Evolutionary conservation across 192 early-diverging fungal genomes (phyloP), one percentile per base, ranked within the genome.

Genomic region (Umbelopsis sp.): DNA sequence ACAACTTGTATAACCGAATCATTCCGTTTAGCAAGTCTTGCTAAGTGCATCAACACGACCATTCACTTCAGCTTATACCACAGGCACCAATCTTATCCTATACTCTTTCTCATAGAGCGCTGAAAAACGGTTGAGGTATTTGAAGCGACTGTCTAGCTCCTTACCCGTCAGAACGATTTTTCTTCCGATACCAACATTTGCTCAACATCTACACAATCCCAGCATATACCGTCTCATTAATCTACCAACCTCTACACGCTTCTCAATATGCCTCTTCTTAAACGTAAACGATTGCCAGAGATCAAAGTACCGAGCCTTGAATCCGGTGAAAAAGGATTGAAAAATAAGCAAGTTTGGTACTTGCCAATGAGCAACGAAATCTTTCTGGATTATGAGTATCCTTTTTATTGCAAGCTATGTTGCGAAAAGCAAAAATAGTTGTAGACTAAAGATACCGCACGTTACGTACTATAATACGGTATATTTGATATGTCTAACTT

Each of bases 351-450:
- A 49, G 86, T 88, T 32, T 88, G 79, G 78, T 78, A 86, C 69
- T 81, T 80, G 62, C 68, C 66, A 21, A 77, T 86, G 43, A 85
- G 84, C 26, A 77, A 84, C 41, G 87, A 88, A 79, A 80, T 88
- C 78, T 88, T 88, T 45, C 73, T 77, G 26, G 75, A 69, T 47
- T 88, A 88, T 47, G 74, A 82, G 87, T 88, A 86, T 70, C 65
- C 45, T 65, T 77, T 78, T 75, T 72, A 25, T n/a, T 24, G 38
- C 51, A 25, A 14, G n/a, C 7, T 32, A 22, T 65, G 20, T 31
- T 32, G 20, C 47, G 22, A 25, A 11, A 11, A 1, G 45, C 36
- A 38, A 38, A 41, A 11, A 41, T 11, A 41, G 38, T 6, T 41
- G 1, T 41, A 5, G 5, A 41, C 38, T 11, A 41, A 41, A 41